A percentile compares a stretch with the other conserved stretches of the same genome.
Conservation (phyloP, 2,329 filamentous ascomycete species). For the Whalleya microplaca region DNA sequence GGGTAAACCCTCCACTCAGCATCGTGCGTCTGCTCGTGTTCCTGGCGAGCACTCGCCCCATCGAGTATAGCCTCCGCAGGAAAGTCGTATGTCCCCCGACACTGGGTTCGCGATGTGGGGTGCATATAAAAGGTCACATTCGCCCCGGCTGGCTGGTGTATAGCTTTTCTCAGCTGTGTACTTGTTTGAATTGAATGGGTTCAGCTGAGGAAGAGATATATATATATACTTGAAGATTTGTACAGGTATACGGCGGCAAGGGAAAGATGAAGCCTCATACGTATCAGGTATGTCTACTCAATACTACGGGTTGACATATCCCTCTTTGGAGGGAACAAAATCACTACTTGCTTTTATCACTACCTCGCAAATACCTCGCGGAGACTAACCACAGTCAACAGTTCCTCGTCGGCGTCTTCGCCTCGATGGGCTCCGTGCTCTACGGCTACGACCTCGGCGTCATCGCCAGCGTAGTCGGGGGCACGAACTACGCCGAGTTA, state of each 20-base stretch:
- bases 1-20: slow-evolving; percentile 31
- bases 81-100: slow-evolving; percentile 4
- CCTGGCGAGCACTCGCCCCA: neutral
- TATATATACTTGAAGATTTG: too few relatives aligned
- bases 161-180: slow-evolving; percentile 1
- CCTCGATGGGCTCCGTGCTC: slow-evolving; percentile 58
- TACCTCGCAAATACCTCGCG: neutral
- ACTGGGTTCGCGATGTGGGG: neutral
- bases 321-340: neutral
- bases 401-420: slow-evolving; percentile 58
- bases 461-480: slow-evolving; percentile 56
- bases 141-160: neutral
- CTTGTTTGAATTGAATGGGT: neutral
- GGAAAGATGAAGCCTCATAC: slow-evolving; percentile 36
- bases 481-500: slow-evolving; percentile 45
- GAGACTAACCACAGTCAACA: slow-evolving; percentile 29
- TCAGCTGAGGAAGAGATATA: neutral
- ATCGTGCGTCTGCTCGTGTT: neutral
- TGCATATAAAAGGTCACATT: neutral
- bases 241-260: slow-evolving; percentile 4
- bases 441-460: slow-evolving; percentile 61
- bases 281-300: slow-evolving; percentile 31
- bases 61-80: slow-evolving; percentile 12
- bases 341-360: neutral
- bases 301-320: too few relatives aligned